Base-by-base conservation (phyloP, 164 flowering plant genomes). In the Warburgia ugandensis region DNA sequence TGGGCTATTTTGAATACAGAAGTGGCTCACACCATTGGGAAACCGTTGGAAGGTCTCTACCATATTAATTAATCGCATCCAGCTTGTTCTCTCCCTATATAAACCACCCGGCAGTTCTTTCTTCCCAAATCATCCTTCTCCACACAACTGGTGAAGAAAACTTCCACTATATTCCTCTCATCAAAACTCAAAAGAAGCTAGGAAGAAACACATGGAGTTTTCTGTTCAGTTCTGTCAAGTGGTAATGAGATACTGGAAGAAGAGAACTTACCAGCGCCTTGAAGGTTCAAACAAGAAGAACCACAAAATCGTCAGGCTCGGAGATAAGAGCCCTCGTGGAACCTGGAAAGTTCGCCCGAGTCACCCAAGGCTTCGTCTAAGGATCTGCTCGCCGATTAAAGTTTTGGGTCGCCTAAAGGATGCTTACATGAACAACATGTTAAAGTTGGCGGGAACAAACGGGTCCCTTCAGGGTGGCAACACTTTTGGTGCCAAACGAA, bases 181-280 rank as follows among this genome's bases (percentile, higher is more conserved):
- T 11, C 35, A 5, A 31, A 31, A 31, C 35, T 31, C 35, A 31
- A 31, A 31, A 5, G 5, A 31, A 5, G 7, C 35, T 5, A 31
- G 11, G 35, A 31, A 31, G 11, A 31, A 31, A 31, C 5, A 31
- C 5, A 31, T 31, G 35, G 35, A 19, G 27, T 43, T 43, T 21
- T 26, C 46, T 2, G 10, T 26, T 23, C 51, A 29, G 23, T 29
- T 47, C 36, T 29, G 14, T 27, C 25, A 13, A 4, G 30, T 33
- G 36, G 29, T 47, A 36, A 47, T 29, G 51, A 47, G 51, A 36
- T 47, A 29, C 51, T 47, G 51, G 51, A 47, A 36, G 51, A 29
- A 36, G 37, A 47, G 51, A 19, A 47, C 13, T 10, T 47, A 47
- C 51, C 20, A 47, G 23, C 19, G 45, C 9, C 45, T 42, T 13